Evolutionary conservation across 352 stramenopile species (phyloP).

Genomic region (Pythium volutum): DNA sequence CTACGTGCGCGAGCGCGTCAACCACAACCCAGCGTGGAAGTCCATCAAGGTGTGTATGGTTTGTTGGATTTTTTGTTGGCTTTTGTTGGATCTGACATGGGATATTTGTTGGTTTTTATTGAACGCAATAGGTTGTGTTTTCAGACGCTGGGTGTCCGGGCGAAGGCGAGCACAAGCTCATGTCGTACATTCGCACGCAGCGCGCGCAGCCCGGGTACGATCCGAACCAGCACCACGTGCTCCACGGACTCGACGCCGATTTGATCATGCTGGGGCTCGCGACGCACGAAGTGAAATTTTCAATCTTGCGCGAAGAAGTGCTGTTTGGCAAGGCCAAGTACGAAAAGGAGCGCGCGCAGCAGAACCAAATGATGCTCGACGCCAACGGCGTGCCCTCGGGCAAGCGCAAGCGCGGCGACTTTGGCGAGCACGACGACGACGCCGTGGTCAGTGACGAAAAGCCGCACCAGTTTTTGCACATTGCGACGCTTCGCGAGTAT

Average conservation of each 20-base stretch:
- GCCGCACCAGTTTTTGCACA: conserved; percentile 92
- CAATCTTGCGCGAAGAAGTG: conserved; percentile 96
- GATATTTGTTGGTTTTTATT: neutral
- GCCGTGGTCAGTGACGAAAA: conserved; percentile 87
- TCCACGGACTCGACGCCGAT: conserved; percentile 99
- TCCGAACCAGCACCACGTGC: conserved; percentile 96
- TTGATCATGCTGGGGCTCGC: conserved; percentile 99
- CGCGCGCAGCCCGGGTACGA: conserved; percentile 94
- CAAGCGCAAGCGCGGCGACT: conserved; percentile 78
- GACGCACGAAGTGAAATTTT: conserved; percentile 99
- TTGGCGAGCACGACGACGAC: conserved; percentile 80
- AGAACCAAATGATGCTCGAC: conserved; percentile 62
- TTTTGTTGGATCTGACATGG: neutral
- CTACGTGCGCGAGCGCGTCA: conserved; percentile 94
- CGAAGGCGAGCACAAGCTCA: conserved; percentile 99
- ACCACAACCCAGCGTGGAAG: conserved; percentile 93
- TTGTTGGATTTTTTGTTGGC: neutral
- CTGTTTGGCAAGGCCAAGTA: conserved; percentile 85
- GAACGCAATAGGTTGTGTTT: conserved; percentile 90
- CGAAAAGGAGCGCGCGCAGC: conserved; percentile 63
- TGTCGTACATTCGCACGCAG: conserved; percentile 96
- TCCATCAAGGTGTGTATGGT: conserved; percentile 76
- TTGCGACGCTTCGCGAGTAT: conserved; percentile 94
- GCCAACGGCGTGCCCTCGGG: conserved; percentile 62
- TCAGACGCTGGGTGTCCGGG: conserved; percentile 96